These are phyloP conservation scores for Dalbergia cochinchinensis DNA, from an alignment of 306 rosid species.

Conservation along the genomic window DNA sequence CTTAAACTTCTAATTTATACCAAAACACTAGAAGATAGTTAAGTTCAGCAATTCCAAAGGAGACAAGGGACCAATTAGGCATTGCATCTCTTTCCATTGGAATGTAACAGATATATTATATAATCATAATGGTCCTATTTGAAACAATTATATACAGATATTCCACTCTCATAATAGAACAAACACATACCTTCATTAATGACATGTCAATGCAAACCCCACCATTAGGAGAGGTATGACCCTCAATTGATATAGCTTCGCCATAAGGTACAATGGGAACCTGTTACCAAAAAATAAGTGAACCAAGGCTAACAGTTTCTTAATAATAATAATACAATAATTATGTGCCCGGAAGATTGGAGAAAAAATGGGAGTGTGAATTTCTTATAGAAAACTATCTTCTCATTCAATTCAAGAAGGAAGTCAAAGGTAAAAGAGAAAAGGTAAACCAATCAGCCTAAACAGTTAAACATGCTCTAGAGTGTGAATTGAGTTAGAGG, in stretches of 20 bases:
- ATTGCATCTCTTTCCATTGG: conserved; percentile 18
- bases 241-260: conserved; percentile 97
- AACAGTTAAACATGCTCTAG: conserved; percentile 16
- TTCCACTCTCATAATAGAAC: conserved; percentile 31
- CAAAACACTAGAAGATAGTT: conserved; percentile 18
- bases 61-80: conserved; percentile 29
- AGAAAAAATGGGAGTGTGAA: conserved; percentile 26
- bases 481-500: conserved; percentile 38
- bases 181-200: conserved; percentile 73
- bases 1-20: conserved; percentile 29
- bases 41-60: conserved; percentile 3
- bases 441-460: conserved; percentile 27
- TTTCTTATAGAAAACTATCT: neutral
- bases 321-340: conserved; percentile 35
- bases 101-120: conserved; percentile 35
- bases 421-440: neutral
- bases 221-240: conserved; percentile 91
- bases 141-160: conserved; percentile 41
- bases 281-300: conserved; percentile 52
- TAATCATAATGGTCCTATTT: neutral
- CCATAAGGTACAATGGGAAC: conserved; percentile 97
- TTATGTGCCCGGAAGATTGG: conserved; percentile 31
- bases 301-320: conserved; percentile 43
- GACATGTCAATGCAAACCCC: conserved; percentile 96
- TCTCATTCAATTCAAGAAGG: conserved; percentile 23